Conservation (phyloP, 2,329 filamentous ascomycete species). For the Aspergillus puulaauensis region DNA sequence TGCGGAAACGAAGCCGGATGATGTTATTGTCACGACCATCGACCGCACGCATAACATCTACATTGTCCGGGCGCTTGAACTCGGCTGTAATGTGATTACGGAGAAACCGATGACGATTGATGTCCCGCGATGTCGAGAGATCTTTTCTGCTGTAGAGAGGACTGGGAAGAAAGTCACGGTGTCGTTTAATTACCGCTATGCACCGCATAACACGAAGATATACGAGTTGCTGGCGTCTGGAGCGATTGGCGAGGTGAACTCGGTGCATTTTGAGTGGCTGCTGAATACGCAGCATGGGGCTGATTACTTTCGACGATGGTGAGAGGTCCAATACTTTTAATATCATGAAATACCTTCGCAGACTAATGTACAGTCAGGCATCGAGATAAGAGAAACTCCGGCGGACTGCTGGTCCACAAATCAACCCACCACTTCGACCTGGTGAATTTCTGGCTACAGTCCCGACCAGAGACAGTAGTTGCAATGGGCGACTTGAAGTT, state of each 20-base stretch:
- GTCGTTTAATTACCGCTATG: constrained; percentile 65
- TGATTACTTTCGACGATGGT: constrained; percentile 60
- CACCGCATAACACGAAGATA: constrained; percentile 64
- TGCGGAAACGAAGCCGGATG: constrained; percentile 56
- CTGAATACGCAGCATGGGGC: constrained; percentile 62
- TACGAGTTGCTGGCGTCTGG: constrained; percentile 55
- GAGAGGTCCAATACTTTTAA: no score
- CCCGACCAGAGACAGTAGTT: constrained; percentile 56
- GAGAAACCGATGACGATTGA: constrained; percentile 68
- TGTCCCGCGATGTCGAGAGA: constrained; percentile 53
- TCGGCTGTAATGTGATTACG: constrained; percentile 61
- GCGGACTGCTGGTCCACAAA: constrained; percentile 62
- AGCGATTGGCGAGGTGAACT: constrained; percentile 57
- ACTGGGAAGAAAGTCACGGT: constrained; percentile 55
- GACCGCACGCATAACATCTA: constrained; percentile 63
- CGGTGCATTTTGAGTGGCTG: constrained; percentile 64
- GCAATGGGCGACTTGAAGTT: constrained; percentile 60
- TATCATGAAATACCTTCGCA: no score
- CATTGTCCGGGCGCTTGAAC: constrained; percentile 59
- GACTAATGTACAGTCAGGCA: constrained; percentile 42
- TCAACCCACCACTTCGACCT: constrained; percentile 65
- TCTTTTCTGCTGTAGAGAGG: constrained; percentile 55
- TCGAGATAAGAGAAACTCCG: constrained; percentile 60
- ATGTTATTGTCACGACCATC: constrained; percentile 63
- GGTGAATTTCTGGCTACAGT: constrained; percentile 63